Evolutionary conservation across 805 yeast species (phyloP), one percentile per base, ranked within the genome.

Genomic region (Sugiyamaella marilandica): DNA sequence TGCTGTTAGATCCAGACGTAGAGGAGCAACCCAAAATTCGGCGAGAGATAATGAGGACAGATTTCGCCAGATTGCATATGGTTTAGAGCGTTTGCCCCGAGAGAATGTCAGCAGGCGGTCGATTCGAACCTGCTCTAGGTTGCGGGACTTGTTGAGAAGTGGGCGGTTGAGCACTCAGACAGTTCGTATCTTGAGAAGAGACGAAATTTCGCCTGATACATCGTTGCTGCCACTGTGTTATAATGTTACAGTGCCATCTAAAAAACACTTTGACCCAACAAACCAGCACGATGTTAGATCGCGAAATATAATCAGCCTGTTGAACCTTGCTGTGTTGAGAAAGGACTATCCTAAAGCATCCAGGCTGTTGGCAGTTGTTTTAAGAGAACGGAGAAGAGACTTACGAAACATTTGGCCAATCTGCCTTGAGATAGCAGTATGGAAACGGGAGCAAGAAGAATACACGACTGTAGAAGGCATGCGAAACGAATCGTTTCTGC

Each of bases 381-480:
- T 39, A 16, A 2, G 43, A 14, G 19, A 10, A 4, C 5, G 19
- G 19, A 16, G 19, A 10, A 14, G 43, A 10, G 43, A 39, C 19
- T 39, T 39, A 19, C 43, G 43, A 39, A 16, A 8, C 10, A 16
- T 59, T 5, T 60, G 62, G 62, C 50, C 61, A 8, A 54, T 59
- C 29, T 60, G 58, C 13, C 50, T 59, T 18, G 63, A 57, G 21
- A 51, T 60, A 31, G 51, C 59, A 16, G 51, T 52, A 16, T 56
- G 60, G 61, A 33, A 57, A 24, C 41, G 56, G n/a, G 57, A 58
- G 24, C 31, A 34, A 35, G 33, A 50, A 5, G 48, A 49, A 21
- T 49, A 14, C 5, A 8, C 14, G 3, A 8, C 18, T 16, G 8
- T 34, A n/a, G 41, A 36, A 36, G 41, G 16, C 11, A 10, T n/a